phyloP scores from a whole-genome alignment of 1,139 yeast species.

The Pichia sp. region DNA sequence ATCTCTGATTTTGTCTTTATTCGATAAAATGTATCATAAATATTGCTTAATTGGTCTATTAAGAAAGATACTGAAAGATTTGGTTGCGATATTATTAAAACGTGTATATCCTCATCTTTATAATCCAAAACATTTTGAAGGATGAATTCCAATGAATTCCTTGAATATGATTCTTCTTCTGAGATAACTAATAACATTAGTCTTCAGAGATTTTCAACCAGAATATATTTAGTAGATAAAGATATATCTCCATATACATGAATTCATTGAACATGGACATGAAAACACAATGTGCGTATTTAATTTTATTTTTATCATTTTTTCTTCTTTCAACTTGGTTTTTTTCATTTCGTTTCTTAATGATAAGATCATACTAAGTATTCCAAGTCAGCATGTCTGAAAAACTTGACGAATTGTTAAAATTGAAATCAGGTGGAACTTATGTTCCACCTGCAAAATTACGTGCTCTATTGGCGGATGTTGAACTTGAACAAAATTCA shows the following conservation, averaged over 20 bases:
- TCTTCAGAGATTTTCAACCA: too few species aligned
- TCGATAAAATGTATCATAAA: slow-evolving; percentile 4
- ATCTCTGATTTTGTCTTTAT: background rate
- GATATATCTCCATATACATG: too few species aligned
- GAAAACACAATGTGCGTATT: too few species aligned
- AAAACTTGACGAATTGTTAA: slow-evolving; percentile 29
- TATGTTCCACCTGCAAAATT: slow-evolving; percentile 51
- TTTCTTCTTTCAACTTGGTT: too few species aligned
- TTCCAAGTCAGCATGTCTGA: slow-evolving; percentile 11
- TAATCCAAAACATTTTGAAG: background rate
- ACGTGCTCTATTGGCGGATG: slow-evolving; percentile 36
- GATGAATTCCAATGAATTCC: background rate
- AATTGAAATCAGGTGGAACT: slow-evolving; percentile 39
- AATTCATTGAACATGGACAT: too few species aligned
- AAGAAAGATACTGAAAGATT: slow-evolving; percentile 1
- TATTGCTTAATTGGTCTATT: slow-evolving; percentile 4
- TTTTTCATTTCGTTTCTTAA: too few species aligned
- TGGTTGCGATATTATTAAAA: background rate
- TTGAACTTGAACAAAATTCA: slow-evolving; percentile 24
- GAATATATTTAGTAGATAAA: too few species aligned
- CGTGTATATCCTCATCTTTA: background rate
- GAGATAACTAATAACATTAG: slow-evolving; percentile 5
- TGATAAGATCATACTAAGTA: too few species aligned
- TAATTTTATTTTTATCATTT: too few species aligned
- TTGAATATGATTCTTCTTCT: slow-evolving; percentile 4